phyloP scores from a whole-genome alignment of 768 basidiomycete species.

The Hydnomerulius pinastri region DNA sequence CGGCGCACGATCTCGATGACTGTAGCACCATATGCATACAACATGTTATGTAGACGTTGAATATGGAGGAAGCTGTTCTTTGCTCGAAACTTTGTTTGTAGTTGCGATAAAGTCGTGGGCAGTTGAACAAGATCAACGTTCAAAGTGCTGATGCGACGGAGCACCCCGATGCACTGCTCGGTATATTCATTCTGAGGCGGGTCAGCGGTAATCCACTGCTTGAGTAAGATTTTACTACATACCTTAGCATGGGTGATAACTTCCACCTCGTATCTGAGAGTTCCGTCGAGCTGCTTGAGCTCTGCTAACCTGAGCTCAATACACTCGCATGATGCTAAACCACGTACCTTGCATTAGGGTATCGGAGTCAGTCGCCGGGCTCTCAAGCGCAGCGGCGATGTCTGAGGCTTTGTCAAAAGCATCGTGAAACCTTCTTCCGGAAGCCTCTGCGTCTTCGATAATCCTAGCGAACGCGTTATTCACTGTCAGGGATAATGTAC shows the following conservation, averaged over 20 bases:
- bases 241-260: conserved; percentile 60
- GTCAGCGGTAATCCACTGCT: conserved; percentile 25
- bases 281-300: conserved; percentile 61
- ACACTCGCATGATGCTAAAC: not conserved
- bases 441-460: conserved; percentile 60
- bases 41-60: conserved; percentile 81
- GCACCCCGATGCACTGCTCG: conserved; percentile 58
- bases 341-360: conserved; percentile 51
- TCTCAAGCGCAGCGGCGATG: conserved; percentile 52
- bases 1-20: conserved; percentile 89
- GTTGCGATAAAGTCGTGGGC: conserved; percentile 58
- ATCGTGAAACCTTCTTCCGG: conserved; percentile 58
- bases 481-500: not conserved
- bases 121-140: conserved; percentile 82
- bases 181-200: conserved; percentile 68
- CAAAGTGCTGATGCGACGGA: conserved; percentile 76
- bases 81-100: conserved; percentile 74
- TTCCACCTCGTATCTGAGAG: conserved; percentile 62
- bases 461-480: conserved; percentile 39
- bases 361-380: conserved; percentile 54
- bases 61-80: conserved; percentile 92
- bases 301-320: conserved; percentile 42
- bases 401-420: conserved; percentile 56
- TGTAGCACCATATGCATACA: conserved; percentile 91
- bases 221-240: conserved; percentile 2